Evolutionary conservation across 2,329 filamentous ascomycete genomes (phyloP).

Genomic region (Stagonosporopsis rhizophila): DNA sequence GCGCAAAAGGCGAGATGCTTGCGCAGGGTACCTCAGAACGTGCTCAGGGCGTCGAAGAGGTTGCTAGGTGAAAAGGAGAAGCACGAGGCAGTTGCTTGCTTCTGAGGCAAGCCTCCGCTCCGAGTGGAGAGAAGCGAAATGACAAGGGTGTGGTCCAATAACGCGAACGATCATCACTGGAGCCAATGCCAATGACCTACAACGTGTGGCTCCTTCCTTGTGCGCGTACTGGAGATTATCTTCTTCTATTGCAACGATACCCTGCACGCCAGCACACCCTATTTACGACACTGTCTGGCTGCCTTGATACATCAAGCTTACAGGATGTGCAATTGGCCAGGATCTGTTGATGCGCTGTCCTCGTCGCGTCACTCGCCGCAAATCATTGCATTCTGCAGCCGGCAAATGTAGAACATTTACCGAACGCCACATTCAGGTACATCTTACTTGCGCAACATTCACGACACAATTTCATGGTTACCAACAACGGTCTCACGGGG

Average conservation of each 20-base stretch:
- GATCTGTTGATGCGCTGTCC: conserved; percentile 32
- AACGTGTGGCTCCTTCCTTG: conserved; percentile 17
- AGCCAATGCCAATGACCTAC: conserved; percentile 13
- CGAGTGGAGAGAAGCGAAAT: conserved; percentile 22
- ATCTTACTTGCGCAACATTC: conserved; percentile 12
- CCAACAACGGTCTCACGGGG: conserved; percentile 1
- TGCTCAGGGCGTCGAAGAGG: conserved; percentile 13
- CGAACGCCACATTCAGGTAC: conserved; percentile 19
- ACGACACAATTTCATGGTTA: conserved; percentile 5
- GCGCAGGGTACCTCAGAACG: conserved; percentile 18
- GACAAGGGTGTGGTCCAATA: conserved; percentile 22
- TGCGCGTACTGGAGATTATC: conserved; percentile 14
- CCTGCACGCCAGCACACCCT: conserved; percentile 19
- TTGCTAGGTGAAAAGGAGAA: conserved; percentile 23
- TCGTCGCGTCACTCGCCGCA: conserved; percentile 34
- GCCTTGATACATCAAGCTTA: conserved; percentile 7
- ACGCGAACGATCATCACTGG: conserved; percentile 9
- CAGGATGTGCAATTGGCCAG: conserved; percentile 23
- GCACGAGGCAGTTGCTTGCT: conserved; percentile 16
- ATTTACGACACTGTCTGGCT: conserved; percentile 8
- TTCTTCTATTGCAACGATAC: conserved; percentile 8
- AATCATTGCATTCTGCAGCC: conserved; percentile 15
- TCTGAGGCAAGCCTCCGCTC: conserved; percentile 19
- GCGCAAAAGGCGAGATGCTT: conserved; percentile 13
- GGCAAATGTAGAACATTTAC: conserved; percentile 10